Evolutionary conservation across 768 basidiomycete genomes (phyloP), one percentile per base, ranked within the genome.

Genomic region (Gloeophyllum trabeum): DNA sequence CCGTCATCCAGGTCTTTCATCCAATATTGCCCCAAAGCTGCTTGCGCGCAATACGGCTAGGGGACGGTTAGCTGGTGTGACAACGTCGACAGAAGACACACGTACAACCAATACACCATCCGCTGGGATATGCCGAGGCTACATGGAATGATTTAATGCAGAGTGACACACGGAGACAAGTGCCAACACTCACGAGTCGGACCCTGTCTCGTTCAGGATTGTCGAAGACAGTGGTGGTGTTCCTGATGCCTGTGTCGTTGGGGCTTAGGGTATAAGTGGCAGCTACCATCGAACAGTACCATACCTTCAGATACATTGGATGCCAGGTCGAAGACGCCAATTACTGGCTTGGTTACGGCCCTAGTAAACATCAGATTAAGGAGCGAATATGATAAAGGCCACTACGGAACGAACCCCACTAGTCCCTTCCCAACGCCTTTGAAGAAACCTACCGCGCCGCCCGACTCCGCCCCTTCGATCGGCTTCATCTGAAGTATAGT

Each of bases 181-280:
- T 22, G 43, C 6, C 14, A 35, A 19, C 6, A 61, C 79, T 56
- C 43, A 85, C 87, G 53, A 85, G 62, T 54, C 96, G 71, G 34
- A 85, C 75, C 16, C 93, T 81, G 53, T 97, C 94, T 43, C 92
- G 72, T 24, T 83, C 83, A 10, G 85, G 83, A 47, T 78, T 86
- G 57, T 98, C 96, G 47, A 98, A 99, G 2, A 98, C 94, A 2
- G 92, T 98, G 0, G 96, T 98, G 1, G 96, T 99, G 54, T 99
- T 99, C 35, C 96, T 80, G 48, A 99, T 94, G 21, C 94, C 89
- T 91, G 45, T 24, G 24, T 32, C 20, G 10, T 26, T 16, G 39
- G 23, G 13, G 14, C 32, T 20, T 10, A 1, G 18, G 23, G 3
- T 36, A 34, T 18, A 41, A 24, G 48, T 23, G 46, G 30, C 25